These are phyloP conservation scores for Clonostachys chloroleuca DNA, from an alignment of 2,329 filamentous ascomycete species.

Conservation along the genomic window DNA sequence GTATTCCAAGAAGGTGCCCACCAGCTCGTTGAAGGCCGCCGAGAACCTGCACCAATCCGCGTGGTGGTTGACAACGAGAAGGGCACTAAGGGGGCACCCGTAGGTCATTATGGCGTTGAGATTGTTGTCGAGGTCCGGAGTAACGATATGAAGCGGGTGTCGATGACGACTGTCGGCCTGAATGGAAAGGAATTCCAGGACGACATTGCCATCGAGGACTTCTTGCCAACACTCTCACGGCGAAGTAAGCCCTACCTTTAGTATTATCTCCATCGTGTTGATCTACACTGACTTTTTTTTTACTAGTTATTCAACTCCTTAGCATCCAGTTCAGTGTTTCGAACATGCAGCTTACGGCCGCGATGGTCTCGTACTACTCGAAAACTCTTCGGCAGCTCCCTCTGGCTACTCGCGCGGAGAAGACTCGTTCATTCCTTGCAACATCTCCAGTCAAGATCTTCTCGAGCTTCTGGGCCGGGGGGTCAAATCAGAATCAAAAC, in stretches of 20 bases:
- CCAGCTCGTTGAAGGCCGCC: constrained; percentile 58
- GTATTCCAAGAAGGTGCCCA: constrained; percentile 68
- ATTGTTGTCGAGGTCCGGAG: constrained; percentile 60
- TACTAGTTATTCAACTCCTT: constrained; percentile 65
- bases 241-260: constrained; percentile 49
- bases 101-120: constrained; percentile 67
- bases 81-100: constrained; percentile 60
- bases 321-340: constrained; percentile 64
- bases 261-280: background rate
- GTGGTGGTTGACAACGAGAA: constrained; percentile 69
- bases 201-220: constrained; percentile 66
- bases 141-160: constrained; percentile 44
- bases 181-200: constrained; percentile 71
- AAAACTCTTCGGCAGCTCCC: constrained; percentile 68
- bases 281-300: background rate
- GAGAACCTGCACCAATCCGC: constrained; percentile 64
- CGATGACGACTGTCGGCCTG: constrained; percentile 53
- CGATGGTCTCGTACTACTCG: constrained; percentile 72
- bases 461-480: constrained; percentile 70
- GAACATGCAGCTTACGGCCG: constrained; percentile 59
- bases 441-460: constrained; percentile 89
- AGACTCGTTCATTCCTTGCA: constrained; percentile 64
- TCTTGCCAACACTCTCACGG: constrained; percentile 70
- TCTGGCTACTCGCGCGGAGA: constrained; percentile 51
- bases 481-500: constrained; percentile 34